These are phyloP conservation scores for Hibiscus trionum DNA, from an alignment of 345 rosid species.

Conservation along the genomic window DNA sequence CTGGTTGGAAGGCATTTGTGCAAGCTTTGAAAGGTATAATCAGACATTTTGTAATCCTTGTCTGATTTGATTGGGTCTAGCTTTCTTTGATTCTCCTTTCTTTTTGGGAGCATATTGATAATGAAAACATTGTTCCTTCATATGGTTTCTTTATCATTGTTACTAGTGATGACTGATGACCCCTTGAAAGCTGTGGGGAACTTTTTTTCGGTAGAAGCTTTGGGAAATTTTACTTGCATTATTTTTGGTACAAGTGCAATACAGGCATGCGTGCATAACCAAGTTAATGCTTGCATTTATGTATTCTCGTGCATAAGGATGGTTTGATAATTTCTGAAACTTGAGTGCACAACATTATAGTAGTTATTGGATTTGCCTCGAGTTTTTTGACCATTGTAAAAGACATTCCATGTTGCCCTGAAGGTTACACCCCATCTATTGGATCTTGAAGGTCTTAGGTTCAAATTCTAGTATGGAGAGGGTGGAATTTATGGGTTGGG, in stretches of 20 bases:
- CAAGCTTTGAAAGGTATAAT: constrained; percentile 70
- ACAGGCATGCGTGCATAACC: not conserved
- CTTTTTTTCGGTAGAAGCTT: not conserved
- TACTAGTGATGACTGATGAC: not conserved
- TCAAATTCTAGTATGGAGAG: not conserved
- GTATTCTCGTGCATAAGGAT: not conserved
- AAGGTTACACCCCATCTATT: not conserved
- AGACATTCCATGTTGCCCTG: not conserved
- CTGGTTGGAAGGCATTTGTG: constrained; percentile 81
- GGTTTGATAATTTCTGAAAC: not conserved
- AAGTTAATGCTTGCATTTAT: not conserved
- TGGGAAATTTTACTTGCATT: not conserved
- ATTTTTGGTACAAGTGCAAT: not conserved
- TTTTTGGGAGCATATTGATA: not conserved
- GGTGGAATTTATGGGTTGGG: not conserved
- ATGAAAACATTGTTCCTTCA: not conserved
- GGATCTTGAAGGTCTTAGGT: not conserved
- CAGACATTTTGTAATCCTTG: not conserved
- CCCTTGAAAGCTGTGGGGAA: not conserved
- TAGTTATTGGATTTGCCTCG: not conserved
- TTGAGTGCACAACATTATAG: not conserved
- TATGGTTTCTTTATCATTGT: not conserved
- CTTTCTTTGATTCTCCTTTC: not conserved
- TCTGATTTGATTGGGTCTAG: not conserved
- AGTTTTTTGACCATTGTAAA: not conserved